Base-by-base conservation (phyloP, 2,329 filamentous ascomycete species). In the Ophiostoma piceae region DNA sequence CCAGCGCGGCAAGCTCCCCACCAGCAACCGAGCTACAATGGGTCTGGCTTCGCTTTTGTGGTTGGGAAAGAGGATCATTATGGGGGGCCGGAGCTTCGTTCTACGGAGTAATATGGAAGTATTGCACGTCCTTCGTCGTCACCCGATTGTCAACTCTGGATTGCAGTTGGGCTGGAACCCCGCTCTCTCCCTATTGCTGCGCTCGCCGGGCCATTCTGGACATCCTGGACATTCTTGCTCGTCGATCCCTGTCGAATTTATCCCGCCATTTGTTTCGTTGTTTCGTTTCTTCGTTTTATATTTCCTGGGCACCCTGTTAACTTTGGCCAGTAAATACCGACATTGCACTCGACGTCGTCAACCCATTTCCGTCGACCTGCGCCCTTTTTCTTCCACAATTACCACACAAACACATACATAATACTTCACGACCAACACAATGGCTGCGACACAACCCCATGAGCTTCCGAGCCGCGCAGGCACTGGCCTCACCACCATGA, bases 381-480 rank as follows among this genome's bases (percentile, higher is more conserved):
- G 19, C n/a, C 39, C 8, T 26, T n/a, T n/a, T 22, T 16, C 19
- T 47, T n/a, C 19, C 43, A 47, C 62, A 37, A 16, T 14, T 14
- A n/a, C 62, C 35, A 60, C 68, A n/a, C 65, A 32, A n/a, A 7
- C 37, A 26, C 32, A n/a, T 43, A 4, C 35, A 35, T 35, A 35
- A 35, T 35, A 39, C 16, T 47, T 8, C 35, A 47, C n/a, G 29
- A 22, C 57, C 35, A 39, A 41, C 67, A 54, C 66, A 9, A 71
- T 71, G 67, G 64, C 71, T 9, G 22, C 67, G 22, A 64, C 67
- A 35, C 43, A 68, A 14, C 71, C 68, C 32, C 67, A 71, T 32
- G 69, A 72, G 43, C 57, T 75, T 66, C 74, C 75, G 22, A 60
- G 71, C 32, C 73, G 76, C 62, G 70, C 72, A 62, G 70, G 68